Percentiles rank a stretch among this genome's conserved stretches.
Conservation (phyloP, 192 early-diverging fungal species). For the Coemansia sp. region DNA sequence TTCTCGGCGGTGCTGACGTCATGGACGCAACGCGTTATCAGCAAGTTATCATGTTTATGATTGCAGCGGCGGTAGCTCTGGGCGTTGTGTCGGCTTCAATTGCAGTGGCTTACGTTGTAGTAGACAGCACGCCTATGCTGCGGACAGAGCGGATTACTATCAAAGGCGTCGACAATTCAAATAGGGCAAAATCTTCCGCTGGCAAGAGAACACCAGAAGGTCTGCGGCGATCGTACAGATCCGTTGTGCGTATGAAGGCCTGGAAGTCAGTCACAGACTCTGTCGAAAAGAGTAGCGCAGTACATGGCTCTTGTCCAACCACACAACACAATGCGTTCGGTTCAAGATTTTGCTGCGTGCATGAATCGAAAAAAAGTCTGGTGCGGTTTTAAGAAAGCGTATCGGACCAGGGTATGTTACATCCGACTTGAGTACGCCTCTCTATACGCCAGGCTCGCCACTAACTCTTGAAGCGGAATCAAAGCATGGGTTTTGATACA, state of each 20-base stretch:
- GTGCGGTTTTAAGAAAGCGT: too few relatives aligned
- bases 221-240: constrained; percentile 12
- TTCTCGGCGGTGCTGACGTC: constrained; percentile 77
- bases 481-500: too few relatives aligned
- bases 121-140: constrained; percentile 34
- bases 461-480: too few relatives aligned
- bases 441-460: too few relatives aligned
- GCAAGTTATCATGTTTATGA: constrained; percentile 86
- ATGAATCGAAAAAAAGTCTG: background rate
- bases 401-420: too few relatives aligned
- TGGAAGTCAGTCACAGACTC: constrained; percentile 14
- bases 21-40: constrained; percentile 79
- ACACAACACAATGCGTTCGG: background rate
- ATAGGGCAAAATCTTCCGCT: background rate
- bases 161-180: background rate
- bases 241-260: constrained; percentile 27
- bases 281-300: background rate
- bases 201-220: constrained; percentile 1
- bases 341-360: background rate
- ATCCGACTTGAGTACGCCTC: too few relatives aligned
- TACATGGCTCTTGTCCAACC: background rate
- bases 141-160: constrained; percentile 24
- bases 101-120: constrained; percentile 27
- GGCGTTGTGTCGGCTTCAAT: constrained; percentile 51
- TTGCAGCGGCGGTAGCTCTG: constrained; percentile 67